Percentiles rank a stretch among this genome's conserved stretches.
Evolutionary conservation across 2,329 filamentous ascomycete species (phyloP).

Genomic region (Coniochaeta pulveracea): DNA sequence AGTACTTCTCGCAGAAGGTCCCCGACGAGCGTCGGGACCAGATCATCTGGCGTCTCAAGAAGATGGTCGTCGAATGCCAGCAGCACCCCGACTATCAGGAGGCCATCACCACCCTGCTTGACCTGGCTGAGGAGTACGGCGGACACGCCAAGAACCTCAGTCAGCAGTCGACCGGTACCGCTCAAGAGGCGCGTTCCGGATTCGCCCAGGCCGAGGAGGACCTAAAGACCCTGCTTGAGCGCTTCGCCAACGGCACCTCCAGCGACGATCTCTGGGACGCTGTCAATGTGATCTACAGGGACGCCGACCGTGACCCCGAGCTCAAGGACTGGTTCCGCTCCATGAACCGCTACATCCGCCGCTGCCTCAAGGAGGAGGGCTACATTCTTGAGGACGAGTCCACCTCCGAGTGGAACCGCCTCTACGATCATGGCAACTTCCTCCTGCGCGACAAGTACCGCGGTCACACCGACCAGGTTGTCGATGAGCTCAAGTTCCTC

Average conservation of each 20-base stretch:
- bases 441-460: conserved; percentile 84
- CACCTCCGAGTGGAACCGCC: conserved; percentile 67
- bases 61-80: conserved; percentile 96
- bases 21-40: conserved; percentile 89
- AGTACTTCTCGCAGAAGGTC: conserved; percentile 79
- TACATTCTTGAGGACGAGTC: conserved; percentile 78
- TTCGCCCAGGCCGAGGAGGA: conserved; percentile 67
- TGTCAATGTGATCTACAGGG: conserved; percentile 74
- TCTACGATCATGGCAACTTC: conserved; percentile 79
- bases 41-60: conserved; percentile 83
- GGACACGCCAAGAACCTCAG: conserved; percentile 58
- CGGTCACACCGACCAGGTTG: conserved; percentile 70
- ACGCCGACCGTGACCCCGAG: conserved; percentile 78
- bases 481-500: conserved; percentile 86
- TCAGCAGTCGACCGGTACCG: conserved; percentile 52
- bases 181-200: conserved; percentile 61
- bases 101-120: conserved; percentile 79
- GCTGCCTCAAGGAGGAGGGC: conserved; percentile 77
- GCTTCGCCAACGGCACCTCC: conserved; percentile 91
- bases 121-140: conserved; percentile 75
- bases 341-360: conserved; percentile 67
- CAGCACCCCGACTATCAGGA: conserved; percentile 87
- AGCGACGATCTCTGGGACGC: conserved; percentile 76
- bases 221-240: conserved; percentile 79
- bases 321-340: conserved; percentile 82